phyloP scores from a whole-genome alignment of 495 filamentous ascomycete species.

The Xylaria scruposa region DNA sequence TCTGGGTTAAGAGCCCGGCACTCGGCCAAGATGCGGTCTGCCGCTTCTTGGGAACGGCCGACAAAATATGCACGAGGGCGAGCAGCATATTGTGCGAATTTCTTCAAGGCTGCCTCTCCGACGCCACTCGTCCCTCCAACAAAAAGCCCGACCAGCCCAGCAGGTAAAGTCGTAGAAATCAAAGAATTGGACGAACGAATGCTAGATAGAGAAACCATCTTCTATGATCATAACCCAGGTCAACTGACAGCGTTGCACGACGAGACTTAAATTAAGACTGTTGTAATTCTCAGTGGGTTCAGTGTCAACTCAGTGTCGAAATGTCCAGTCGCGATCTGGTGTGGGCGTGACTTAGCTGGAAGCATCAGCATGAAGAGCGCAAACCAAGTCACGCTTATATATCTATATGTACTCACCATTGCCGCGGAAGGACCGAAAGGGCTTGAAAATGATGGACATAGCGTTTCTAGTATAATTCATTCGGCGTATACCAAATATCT shows the following conservation, averaged over 20 bases:
- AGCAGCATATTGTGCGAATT: slow-evolving; percentile 59
- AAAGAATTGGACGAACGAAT: slow-evolving; percentile 13
- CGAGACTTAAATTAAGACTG: not conserved
- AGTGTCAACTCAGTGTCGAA: not conserved
- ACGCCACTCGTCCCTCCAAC: slow-evolving; percentile 72
- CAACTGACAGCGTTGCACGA: not conserved
- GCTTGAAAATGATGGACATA: not conserved
- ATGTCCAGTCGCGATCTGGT: not conserved
- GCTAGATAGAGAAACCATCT: slow-evolving; percentile 10
- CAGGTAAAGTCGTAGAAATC: slow-evolving; percentile 47
- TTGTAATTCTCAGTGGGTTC: not conserved
- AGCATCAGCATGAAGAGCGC: not conserved
- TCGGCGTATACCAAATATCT: slow-evolving; percentile 9
- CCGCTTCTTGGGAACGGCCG: slow-evolving; percentile 54
- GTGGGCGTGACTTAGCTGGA: not conserved
- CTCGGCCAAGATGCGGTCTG: slow-evolving; percentile 52
- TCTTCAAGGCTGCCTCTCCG: slow-evolving; percentile 62
- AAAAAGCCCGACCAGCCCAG: slow-evolving; percentile 60
- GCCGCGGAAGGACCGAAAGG: not conserved
- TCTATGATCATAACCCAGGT: not conserved
- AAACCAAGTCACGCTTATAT: not conserved
- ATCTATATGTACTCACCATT: not conserved
- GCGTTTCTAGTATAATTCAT: slow-evolving; percentile 8
- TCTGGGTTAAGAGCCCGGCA: slow-evolving; percentile 55
- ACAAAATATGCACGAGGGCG: slow-evolving; percentile 56